Conservation (phyloP, 495 filamentous ascomycete genomes). For the Penicillium salamii region DNA sequence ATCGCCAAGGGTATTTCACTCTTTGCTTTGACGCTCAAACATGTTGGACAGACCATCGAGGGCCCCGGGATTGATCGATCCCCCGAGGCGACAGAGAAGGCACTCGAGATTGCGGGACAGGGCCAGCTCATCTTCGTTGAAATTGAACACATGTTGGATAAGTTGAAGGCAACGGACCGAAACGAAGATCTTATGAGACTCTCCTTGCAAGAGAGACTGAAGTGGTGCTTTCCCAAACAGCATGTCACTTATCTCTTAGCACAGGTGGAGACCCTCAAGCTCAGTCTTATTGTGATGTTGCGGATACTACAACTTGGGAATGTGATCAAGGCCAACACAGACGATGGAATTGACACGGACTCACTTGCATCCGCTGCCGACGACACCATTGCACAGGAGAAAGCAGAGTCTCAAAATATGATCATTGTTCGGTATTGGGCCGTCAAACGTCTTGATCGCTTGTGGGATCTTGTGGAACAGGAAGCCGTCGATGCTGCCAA, state of each 20-base stretch:
- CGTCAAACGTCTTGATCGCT: conserved; percentile 35
- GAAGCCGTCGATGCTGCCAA: conserved; percentile 31
- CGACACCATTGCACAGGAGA: conserved; percentile 39
- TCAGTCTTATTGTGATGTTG: conserved; percentile 42
- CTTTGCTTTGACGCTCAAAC: conserved; percentile 43
- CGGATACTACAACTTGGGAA: conserved; percentile 40
- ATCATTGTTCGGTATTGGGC: conserved; percentile 47
- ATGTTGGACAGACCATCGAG: conserved; percentile 34
- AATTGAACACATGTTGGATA: conserved; percentile 44
- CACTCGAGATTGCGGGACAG: conserved; percentile 39
- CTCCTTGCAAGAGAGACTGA: conserved; percentile 36
- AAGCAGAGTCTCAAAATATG: conserved; percentile 47
- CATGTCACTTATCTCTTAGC: conserved; percentile 45
- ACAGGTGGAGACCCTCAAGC: conserved; percentile 44
- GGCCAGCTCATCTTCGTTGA: conserved; percentile 42
- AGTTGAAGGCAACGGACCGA: conserved; percentile 34
- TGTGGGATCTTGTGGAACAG: conserved; percentile 39
- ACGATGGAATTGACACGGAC: not conserved
- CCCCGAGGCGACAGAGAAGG: conserved; percentile 34
- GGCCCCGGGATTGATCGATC: conserved; percentile 25
- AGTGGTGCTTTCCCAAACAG: conserved; percentile 45
- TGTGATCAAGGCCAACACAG: conserved; percentile 12
- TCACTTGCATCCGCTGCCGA: conserved; percentile 10
- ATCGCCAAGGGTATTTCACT: conserved; percentile 46
- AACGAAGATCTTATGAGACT: conserved; percentile 27